Percentiles rank a stretch among this genome's conserved stretches.
Conservation (phyloP, 179 eudicot species). For the Amaranthus tricolor region DNA sequence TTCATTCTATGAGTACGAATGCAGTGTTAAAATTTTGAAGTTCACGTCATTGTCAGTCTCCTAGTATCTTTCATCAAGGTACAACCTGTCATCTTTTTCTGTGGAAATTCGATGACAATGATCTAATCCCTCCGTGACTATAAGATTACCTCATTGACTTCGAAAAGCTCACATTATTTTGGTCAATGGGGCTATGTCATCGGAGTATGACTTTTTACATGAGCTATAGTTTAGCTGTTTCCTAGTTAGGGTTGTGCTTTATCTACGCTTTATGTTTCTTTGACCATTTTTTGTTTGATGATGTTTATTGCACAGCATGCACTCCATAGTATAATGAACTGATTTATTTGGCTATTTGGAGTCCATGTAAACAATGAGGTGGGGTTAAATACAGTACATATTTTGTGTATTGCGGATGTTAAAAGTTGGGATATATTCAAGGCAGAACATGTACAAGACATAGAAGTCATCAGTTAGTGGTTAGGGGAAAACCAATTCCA, state of each 20-base stretch:
- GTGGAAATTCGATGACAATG: neutral
- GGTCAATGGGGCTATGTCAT: too few species aligned
- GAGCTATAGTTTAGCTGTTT: too few species aligned
- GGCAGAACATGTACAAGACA: constrained; percentile 7
- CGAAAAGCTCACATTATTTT: too few species aligned
- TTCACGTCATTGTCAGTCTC: neutral
- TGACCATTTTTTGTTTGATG: neutral
- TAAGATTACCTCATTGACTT: too few species aligned
- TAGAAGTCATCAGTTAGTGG: constrained; percentile 28
- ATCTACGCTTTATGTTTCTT: neutral
- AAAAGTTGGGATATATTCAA: neutral
- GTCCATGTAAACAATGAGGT: neutral
- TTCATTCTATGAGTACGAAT: neutral
- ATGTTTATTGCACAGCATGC: neutral
- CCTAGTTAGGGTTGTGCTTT: too few species aligned
- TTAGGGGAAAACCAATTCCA: constrained; percentile 75
- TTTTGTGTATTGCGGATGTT: neutral
- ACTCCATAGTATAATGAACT: neutral
- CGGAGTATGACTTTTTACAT: too few species aligned
- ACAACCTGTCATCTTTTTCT: neutral
- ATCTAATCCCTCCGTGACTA: neutral
- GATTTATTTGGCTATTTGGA: neutral
- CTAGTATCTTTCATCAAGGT: neutral
- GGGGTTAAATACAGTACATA: neutral
- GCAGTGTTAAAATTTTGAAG: neutral